Base-by-base conservation (phyloP, 805 yeast genomes). In the Ogataea neopini region DNA sequence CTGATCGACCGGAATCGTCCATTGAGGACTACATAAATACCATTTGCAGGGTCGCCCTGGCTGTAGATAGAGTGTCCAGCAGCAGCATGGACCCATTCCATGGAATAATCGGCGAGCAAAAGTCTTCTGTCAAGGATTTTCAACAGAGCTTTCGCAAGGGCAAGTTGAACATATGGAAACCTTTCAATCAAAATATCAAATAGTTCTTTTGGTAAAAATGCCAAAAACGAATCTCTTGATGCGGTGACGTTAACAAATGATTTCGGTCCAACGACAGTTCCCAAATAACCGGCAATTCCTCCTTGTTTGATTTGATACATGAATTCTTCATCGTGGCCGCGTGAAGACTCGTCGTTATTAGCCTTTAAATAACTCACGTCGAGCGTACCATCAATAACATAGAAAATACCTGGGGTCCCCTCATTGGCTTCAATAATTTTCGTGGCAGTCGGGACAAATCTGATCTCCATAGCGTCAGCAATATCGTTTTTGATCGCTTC, bases 61-160 rank as follows among this genome's bases (percentile, higher is more conserved):
- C 81, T 76, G 58, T 86, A 89, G 17, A 94, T 66, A 0, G 84
- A 75, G 42, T 84, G 84, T 0, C 97, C 96, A 1, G 97, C 92
- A n/a, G 82, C 82, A 10, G 87, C 73, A 49, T 89, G 96, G 34
- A 91, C 81, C 98, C 98, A 92, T 64, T 94, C 99, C 43, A 94
- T 70, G 0, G 97, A 96, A 66, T 87, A 88, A 61, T 92, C 98
- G 35, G 94, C 79, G 47, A 85, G 80, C 32, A 86, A 66, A 32
- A 92, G 72, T 46, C 86, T 79, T 23, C 77, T 71, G 23, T 91
- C 84, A 33, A 94, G 66, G 1, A 86, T 73, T n/a, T 73, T 73
- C 38, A 86, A 81, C 52, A 92, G 69, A 7, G 82, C 76, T 50
- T 82, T 81, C 0, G 98, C 96, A 39, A 90, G 77, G 1, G 89